A percentile compares a stretch with the other conserved stretches of the same genome.
Conservation (phyloP, 129 eudicot species). For the Dittrichia graveolens region DNA sequence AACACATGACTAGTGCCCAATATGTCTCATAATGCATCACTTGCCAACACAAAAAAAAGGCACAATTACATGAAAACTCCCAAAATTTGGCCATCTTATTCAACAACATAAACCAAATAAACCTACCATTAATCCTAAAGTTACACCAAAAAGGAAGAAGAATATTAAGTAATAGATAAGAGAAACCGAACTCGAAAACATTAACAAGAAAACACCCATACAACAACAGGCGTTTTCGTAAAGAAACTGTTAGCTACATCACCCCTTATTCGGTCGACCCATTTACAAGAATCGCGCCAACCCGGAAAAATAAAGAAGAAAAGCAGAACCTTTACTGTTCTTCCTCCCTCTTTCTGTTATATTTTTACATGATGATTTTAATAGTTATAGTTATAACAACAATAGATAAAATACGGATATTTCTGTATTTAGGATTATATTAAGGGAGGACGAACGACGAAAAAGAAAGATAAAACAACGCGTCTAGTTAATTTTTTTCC, state of each 20-base stretch:
- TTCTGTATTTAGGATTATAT: constrained; percentile 19
- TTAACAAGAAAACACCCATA: constrained; percentile 23
- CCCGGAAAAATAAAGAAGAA: constrained; percentile 21
- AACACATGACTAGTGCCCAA: neutral
- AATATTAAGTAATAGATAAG: neutral
- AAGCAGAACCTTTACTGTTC: constrained; percentile 21
- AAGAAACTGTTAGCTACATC: constrained; percentile 23
- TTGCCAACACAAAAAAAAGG: neutral
- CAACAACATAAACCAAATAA: constrained; percentile 32
- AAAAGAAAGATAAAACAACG: constrained; percentile 6
- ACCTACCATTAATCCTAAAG: constrained; percentile 26
- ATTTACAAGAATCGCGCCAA: constrained; percentile 37
- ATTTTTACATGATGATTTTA: constrained; percentile 21
- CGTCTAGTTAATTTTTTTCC: constrained; percentile 14
- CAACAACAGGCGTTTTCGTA: constrained; percentile 3
- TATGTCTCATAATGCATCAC: constrained; percentile 6
- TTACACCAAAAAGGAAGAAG: constrained; percentile 10
- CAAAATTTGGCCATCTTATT: constrained; percentile 36
- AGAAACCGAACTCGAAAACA: constrained; percentile 10
- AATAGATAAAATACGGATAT: constrained; percentile 18
- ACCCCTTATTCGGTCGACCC: constrained; percentile 48
- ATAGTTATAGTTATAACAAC: constrained; percentile 32
- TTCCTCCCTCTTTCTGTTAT: constrained; percentile 34
- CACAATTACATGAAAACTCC: constrained; percentile 30
- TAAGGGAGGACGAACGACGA: constrained; percentile 21